Conservation (phyloP, 768 basidiomycete genomes). For the Wakefieldia striispora region DNA sequence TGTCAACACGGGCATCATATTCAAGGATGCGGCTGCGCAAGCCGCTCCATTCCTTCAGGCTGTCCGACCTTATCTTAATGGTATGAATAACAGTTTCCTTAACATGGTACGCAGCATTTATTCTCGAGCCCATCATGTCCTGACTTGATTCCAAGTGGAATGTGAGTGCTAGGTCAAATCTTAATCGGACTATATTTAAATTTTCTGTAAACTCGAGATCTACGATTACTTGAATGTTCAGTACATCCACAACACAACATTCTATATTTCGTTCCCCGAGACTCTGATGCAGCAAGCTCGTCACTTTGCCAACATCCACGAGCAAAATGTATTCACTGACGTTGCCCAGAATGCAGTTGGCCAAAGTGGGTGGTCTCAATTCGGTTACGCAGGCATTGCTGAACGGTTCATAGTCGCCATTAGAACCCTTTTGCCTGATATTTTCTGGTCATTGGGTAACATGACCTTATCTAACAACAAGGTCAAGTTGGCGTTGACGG, state of each 20-base stretch:
- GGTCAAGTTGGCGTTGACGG: slow-evolving; percentile 71
- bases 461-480: slow-evolving; percentile 74
- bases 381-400: neutral
- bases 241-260: slow-evolving; percentile 78
- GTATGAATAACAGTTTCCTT: slow-evolving; percentile 57
- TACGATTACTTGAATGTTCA: slow-evolving; percentile 77
- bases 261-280: slow-evolving; percentile 67
- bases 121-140: slow-evolving; percentile 4
- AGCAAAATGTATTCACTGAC: slow-evolving; percentile 71
- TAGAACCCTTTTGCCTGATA: slow-evolving; percentile 68
- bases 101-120: slow-evolving; percentile 53
- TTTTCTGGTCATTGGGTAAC: slow-evolving; percentile 69
- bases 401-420: slow-evolving; percentile 62
- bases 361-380: slow-evolving; percentile 54
- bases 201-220: slow-evolving; percentile 40
- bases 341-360: slow-evolving; percentile 58
- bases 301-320: slow-evolving; percentile 73
- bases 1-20: slow-evolving; percentile 33
- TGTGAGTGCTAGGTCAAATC: slow-evolving; percentile 33
- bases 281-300: slow-evolving; percentile 70
- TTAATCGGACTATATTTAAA: neutral
- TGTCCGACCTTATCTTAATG: slow-evolving; percentile 65
- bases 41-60: slow-evolving; percentile 65
- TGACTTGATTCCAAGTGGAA: slow-evolving; percentile 57
- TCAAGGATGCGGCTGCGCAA: slow-evolving; percentile 52